Conservation (phyloP, 208 protist genomes). For the Crithidia acanthocephali region DNA sequence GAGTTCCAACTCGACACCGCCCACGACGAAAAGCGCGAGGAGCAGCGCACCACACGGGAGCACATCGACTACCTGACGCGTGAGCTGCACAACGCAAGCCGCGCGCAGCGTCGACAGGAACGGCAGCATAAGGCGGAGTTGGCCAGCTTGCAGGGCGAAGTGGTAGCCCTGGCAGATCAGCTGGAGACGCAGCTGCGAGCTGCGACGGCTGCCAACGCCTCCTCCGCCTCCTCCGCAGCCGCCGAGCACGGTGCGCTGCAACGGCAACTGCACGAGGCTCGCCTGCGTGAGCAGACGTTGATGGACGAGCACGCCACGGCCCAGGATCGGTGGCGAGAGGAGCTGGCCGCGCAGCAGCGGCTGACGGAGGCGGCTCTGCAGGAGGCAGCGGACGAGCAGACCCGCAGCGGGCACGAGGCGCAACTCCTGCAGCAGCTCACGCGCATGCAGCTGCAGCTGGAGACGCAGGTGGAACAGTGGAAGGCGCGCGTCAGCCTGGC, state of each 20-base stretch:
- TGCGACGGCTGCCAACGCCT: conserved; percentile 1
- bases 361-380: conserved; percentile 17
- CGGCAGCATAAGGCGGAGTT: conserved; percentile 46
- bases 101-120: conserved; percentile 31
- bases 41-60: conserved; percentile 35
- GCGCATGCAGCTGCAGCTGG: conserved; percentile 18
- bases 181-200: conserved; percentile 35
- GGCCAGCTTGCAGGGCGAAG: conserved; percentile 44
- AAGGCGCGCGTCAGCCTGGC: conserved; percentile 13
- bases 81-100: conserved; percentile 29
- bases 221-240: not conserved
- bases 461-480: conserved; percentile 20
- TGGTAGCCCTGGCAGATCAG: conserved; percentile 41
- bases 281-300: conserved; percentile 12
- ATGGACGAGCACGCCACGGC: conserved; percentile 7
- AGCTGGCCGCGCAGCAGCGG: conserved; percentile 33
- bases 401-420: conserved; percentile 1
- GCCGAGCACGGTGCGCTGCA: conserved; percentile 8
- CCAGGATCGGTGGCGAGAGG: conserved; percentile 23
- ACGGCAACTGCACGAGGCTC: conserved; percentile 15
- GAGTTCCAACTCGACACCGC: conserved; percentile 43
- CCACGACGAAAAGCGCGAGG: conserved; percentile 37
- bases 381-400: conserved; percentile 10
- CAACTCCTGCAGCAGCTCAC: conserved; percentile 1
- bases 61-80: conserved; percentile 46